Percentiles rank a stretch among this genome's conserved stretches.
Evolutionary conservation across 768 basidiomycete species (phyloP).

Genomic region (Candolleomyces aberdarensis): DNA sequence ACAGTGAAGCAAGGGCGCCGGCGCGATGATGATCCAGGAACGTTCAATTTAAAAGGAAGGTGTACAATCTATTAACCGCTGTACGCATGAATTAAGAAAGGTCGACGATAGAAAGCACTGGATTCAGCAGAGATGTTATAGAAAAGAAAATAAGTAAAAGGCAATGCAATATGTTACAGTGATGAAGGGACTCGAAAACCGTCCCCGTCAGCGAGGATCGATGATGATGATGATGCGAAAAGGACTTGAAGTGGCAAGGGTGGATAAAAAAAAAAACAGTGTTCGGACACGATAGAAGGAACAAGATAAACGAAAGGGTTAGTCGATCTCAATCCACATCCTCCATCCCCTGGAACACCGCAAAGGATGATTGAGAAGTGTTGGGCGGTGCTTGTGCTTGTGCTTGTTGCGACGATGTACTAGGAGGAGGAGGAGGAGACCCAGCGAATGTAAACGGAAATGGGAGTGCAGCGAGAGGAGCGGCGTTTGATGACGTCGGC

Average conservation of each 20-base stretch:
- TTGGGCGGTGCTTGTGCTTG: background rate
- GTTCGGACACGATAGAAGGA: background rate
- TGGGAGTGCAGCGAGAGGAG: background rate
- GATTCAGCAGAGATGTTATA: too few species aligned
- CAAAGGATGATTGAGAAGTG: background rate
- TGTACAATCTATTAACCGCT: too few species aligned
- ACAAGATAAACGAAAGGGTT: background rate
- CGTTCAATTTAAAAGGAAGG: too few species aligned
- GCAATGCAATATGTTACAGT: background rate
- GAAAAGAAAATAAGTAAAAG: background rate
- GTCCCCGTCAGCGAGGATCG: too few species aligned
- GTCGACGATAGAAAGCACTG: too few species aligned
- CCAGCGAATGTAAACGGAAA: background rate
- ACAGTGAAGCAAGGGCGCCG: too few species aligned
- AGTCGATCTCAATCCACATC: slow-evolving; percentile 19
- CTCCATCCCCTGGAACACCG: slow-evolving; percentile 16
- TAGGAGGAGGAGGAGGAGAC: background rate
- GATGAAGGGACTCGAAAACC: background rate
- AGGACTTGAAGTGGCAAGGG: background rate
- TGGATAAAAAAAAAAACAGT: background rate
- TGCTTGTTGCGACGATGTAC: background rate
- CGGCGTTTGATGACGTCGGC: too few species aligned
- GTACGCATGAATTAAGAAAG: too few species aligned
- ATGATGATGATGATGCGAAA: too few species aligned
- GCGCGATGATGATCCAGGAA: too few species aligned